Base-by-base conservation (phyloP, 2,329 filamentous ascomycete species). In the Cladosporium phlei region DNA sequence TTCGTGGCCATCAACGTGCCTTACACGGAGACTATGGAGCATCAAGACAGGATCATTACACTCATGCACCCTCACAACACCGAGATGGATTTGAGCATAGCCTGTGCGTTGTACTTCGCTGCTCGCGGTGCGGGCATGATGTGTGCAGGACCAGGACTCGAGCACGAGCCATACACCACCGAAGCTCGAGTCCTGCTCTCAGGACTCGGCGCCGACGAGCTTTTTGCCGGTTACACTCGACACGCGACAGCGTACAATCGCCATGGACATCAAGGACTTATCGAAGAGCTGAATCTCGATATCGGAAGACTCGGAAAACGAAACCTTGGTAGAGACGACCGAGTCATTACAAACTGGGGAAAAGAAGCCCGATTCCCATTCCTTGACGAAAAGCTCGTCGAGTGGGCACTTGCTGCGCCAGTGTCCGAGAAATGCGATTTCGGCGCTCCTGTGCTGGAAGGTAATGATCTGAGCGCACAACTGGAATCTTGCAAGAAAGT, bases 11-110 rank as follows among this genome's bases (percentile, higher is more conserved):
- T 96, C 47, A 85, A 98, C 59, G 74, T 98, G 21, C 86, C 91
- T 0, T 96, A 91, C 62, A 62, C 73, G 5, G 86, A 94, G 57
- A 86, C 83, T 0, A 62, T 82, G 33, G 73, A 75, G 2, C 86
- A 95, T 58, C 80, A 87, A 51, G 60, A 75, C 3, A 76, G 75
- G 20, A 78, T 98, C 16, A 77, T 90, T 28, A 76, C 79, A 2
- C 73, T 98, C 14, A 96, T 98, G 64, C 76, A 85, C 56, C 93
- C 93, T 0, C 93, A 98, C 66, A 91, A 95, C 55, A 98, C 93
- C 0, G 93, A 98, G 67, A 98, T 98, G 93, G 93, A 98, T 59
- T 74, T 98, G 1, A 98, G 93, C 3, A 98, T 98, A 57, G 86
- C 87, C 0, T 85, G 79, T 57, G 93, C 93, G 0, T 74, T 98